Conservation (phyloP, 305 asterid species). For the Andrographis paniculata region DNA sequence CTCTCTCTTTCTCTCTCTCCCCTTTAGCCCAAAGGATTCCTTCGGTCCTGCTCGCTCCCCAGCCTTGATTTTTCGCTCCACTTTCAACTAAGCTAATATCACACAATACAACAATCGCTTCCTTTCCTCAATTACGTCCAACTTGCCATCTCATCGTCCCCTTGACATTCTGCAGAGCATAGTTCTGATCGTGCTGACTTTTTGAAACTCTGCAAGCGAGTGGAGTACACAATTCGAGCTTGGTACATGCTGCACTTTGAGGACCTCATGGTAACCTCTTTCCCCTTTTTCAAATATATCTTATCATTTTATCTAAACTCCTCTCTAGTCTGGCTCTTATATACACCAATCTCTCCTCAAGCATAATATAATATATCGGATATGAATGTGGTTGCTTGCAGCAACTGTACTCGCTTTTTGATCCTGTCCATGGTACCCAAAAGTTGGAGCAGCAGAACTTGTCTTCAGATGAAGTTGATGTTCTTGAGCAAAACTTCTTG, state of each 20-base stretch:
- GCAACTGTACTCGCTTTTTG: slow-evolving; percentile 96
- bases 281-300: neutral
- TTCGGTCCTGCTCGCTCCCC: no score
- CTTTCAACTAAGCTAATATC: no score
- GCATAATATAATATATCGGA: neutral
- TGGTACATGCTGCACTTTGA: slow-evolving; percentile 97
- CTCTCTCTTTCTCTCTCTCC: neutral
- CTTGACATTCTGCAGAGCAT: slow-evolving; percentile 48
- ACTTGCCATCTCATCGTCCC: slow-evolving; percentile 7
- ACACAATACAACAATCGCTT: neutral
- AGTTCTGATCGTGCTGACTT: slow-evolving; percentile 85
- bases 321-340: neutral
- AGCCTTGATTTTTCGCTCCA: no score
- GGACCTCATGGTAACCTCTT: slow-evolving; percentile 80
- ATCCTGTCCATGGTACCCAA: slow-evolving; percentile 76
- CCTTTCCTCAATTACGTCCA: neutral
- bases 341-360: neutral
- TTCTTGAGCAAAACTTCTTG: slow-evolving; percentile 88
- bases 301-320: neutral
- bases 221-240: slow-evolving; percentile 93
- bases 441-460: slow-evolving; percentile 89
- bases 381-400: slow-evolving; percentile 29
- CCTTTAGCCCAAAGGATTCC: no score
- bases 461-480: slow-evolving; percentile 59
- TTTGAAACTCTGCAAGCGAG: slow-evolving; percentile 93